A percentile compares a stretch with the other conserved stretches of the same genome.
phyloP scores from a whole-genome alignment of 805 yeast genomes.

The Candida pseudoglaebosa region DNA sequence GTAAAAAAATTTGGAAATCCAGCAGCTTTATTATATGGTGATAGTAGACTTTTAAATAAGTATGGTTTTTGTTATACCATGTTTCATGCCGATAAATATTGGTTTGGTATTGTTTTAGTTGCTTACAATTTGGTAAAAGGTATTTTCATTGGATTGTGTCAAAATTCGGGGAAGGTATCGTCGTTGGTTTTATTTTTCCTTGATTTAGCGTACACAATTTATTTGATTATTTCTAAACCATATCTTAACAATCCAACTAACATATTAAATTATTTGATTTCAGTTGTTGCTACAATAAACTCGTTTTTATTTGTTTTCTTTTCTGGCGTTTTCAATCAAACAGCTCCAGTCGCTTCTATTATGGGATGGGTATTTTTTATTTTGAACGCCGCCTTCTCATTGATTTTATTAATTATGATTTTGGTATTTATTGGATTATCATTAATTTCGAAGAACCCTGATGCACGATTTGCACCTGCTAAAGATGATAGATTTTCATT shows the following conservation, averaged over 20 bases:
- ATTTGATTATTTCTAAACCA: conserved; percentile 64
- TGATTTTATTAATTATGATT: conserved; percentile 66
- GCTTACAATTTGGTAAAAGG: conserved; percentile 62
- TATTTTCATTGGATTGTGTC: conserved; percentile 73
- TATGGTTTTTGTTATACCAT: conserved; percentile 89
- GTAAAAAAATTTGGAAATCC: conserved; percentile 65
- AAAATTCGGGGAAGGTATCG: conserved; percentile 77
- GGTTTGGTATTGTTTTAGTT: conserved; percentile 72
- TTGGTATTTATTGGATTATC: conserved; percentile 63
- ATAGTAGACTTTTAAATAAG: conserved; percentile 63
- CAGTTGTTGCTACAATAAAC: conserved; percentile 69
- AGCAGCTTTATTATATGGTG: conserved; percentile 83
- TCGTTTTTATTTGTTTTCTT: conserved; percentile 84
- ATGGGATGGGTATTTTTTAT: conserved; percentile 93
- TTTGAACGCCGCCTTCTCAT: conserved; percentile 83
- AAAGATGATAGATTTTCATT: conserved; percentile 90
- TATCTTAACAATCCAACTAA: conserved; percentile 83
- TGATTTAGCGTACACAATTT: conserved; percentile 66
- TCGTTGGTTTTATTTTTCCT: conserved; percentile 70
- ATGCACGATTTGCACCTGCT: conserved; percentile 82
- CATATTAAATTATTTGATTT: conserved; percentile 65
- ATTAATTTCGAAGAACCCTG: conserved; percentile 77
- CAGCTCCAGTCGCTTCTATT: conserved; percentile 70
- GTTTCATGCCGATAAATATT: conserved; percentile 76
- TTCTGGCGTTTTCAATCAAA: conserved; percentile 78